A percentile compares a stretch with the other conserved stretches of the same genome.
phyloP scores from a whole-genome alignment of 2,329 filamentous ascomycete species.

The Colletotrichum lentis region DNA sequence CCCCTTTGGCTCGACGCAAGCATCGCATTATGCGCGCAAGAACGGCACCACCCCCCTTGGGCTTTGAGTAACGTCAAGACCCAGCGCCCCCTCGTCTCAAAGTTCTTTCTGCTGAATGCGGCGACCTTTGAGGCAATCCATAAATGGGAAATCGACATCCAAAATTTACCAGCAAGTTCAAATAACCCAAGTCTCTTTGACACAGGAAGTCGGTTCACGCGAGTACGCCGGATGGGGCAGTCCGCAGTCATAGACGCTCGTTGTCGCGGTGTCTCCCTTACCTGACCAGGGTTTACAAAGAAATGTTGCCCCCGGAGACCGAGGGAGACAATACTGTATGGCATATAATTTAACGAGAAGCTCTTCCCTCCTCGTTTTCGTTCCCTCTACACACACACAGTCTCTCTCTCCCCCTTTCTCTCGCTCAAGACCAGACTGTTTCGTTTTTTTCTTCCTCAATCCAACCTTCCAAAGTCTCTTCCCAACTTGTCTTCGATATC shows the following conservation, averaged over 20 bases:
- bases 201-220: too few species aligned
- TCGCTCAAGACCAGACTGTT: too few species aligned
- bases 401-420: neutral
- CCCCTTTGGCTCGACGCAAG: neutral
- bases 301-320: too few species aligned
- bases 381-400: too few species aligned
- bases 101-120: neutral
- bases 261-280: neutral
- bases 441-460: too few species aligned
- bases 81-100: neutral
- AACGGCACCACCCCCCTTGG: neutral
- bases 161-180: neutral
- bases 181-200: neutral
- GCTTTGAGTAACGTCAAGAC: neutral
- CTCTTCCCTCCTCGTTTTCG: too few species aligned
- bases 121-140: neutral
- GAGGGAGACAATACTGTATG: too few species aligned
- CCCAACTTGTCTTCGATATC: neutral
- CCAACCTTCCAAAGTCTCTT: neutral
- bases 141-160: neutral
- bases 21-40: too few species aligned
- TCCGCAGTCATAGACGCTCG: neutral
- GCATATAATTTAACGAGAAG: too few species aligned
- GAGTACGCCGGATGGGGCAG: neutral
- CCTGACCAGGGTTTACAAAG: neutral